Evolutionary conservation across 768 basidiomycete genomes (phyloP), one percentile per base, ranked within the genome.

Genomic region (Russula vinacea): DNA sequence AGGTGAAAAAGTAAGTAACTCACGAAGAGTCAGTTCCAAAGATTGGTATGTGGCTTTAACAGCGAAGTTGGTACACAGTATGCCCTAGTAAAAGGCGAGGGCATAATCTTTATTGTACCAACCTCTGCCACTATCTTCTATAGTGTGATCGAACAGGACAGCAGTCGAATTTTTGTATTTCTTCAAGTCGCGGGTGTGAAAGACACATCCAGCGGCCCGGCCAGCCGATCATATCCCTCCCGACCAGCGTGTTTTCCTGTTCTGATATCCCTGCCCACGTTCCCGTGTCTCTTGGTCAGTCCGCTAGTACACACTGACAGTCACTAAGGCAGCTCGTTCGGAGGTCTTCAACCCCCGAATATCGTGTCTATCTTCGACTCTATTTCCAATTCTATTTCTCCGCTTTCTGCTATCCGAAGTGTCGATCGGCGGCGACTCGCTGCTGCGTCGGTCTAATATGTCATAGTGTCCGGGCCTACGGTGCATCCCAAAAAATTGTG

Each of bases 391-490:
- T 22, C 3, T 49, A 10, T 24, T 13, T 13, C n/a, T 24, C 44
- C 42, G 5, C 14, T 14, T 22, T 16, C 7, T 22, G 45, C n/a
- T 5, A 22, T 24, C 22, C 26, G 29, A 29, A 10, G 29, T 37
- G 11, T 47, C 24, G 8, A 35, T 14, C 2, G 54, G 22, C 52
- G 70, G 26, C 5, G 71, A 66, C 35, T 75, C 75, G 33, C 67
- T 67, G 57, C 67, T 70, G 26, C 72, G 64, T 47, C 64, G 63
- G 54, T 74, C 74, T 57, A 91, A 76, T 56, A 94, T 87, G 75
- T 95, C 93, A 74, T 91, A 95, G 73, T 95, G 93, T 10, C 93
- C 92, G 22, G 93, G 92, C 55, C 92, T 92, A 14, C 29, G 35
- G 58, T 58, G 52, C 10, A n/a, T 14, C 60, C 56, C 65, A 47